phyloP scores from a whole-genome alignment of 345 rosid species.

The Limnanthes douglasii region DNA sequence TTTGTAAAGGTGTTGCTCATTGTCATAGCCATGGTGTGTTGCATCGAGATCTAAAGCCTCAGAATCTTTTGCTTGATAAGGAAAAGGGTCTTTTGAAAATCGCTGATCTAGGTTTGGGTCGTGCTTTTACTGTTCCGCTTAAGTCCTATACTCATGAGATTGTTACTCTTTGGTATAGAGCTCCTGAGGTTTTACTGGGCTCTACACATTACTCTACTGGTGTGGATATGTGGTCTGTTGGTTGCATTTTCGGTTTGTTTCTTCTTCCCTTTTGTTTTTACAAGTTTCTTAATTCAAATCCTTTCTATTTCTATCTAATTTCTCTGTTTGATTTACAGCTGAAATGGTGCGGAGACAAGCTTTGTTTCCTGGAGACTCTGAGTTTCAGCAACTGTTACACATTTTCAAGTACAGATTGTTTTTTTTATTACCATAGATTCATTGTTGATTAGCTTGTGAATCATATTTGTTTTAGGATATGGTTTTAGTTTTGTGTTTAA shows the following conservation, averaged over 20 bases:
- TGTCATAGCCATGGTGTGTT: constrained; percentile 94
- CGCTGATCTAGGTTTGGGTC: constrained; percentile 86
- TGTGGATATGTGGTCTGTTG: constrained; percentile 97
- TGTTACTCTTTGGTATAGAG: constrained; percentile 92
- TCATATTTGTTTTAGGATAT: too few relatives aligned
- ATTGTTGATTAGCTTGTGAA: too few relatives aligned
- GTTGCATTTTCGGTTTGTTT: constrained; percentile 72
- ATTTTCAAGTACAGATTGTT: constrained; percentile 58
- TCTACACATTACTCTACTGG: constrained; percentile 74
- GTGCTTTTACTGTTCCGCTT: constrained; percentile 85
- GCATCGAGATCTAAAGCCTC: constrained; percentile 88
- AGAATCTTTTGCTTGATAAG: constrained; percentile 77
- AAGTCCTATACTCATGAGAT: constrained; percentile 90
- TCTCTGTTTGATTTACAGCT: constrained; percentile 4
- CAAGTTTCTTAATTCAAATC: background rate
- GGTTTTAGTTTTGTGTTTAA: too few relatives aligned
- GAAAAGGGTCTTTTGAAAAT: constrained; percentile 72
- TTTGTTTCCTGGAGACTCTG: constrained; percentile 85
- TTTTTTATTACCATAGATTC: too few relatives aligned
- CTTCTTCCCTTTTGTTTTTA: background rate
- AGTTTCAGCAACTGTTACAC: constrained; percentile 89
- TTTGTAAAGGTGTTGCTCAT: constrained; percentile 86
- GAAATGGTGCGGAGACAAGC: constrained; percentile 94
- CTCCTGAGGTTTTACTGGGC: constrained; percentile 89
- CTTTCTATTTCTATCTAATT: background rate